Conservation (phyloP, 345 rosid genomes). For the Arabis alpina region DNA sequence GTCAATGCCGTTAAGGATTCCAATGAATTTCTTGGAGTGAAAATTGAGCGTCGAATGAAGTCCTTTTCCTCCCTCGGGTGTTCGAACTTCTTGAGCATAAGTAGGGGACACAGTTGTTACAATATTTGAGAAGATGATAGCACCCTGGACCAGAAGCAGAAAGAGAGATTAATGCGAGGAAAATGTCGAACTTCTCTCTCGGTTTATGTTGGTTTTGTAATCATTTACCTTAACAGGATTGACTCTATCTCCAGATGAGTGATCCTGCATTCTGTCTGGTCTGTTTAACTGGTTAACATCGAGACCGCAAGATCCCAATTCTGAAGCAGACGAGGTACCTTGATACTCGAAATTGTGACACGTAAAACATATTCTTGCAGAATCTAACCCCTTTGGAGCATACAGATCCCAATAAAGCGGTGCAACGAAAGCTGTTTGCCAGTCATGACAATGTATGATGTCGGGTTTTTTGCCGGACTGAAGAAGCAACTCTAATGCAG, state of each 20-base stretch:
- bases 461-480: slow-evolving; percentile 94
- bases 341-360: slow-evolving; percentile 99
- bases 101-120: slow-evolving; percentile 99
- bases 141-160: slow-evolving; percentile 67
- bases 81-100: slow-evolving; percentile 92
- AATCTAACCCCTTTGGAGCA: slow-evolving; percentile 87
- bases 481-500: slow-evolving; percentile 90
- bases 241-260: slow-evolving; percentile 70
- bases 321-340: slow-evolving; percentile 87
- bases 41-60: slow-evolving; percentile 83
- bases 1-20: slow-evolving; percentile 94
- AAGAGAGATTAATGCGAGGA: slow-evolving; percentile 16
- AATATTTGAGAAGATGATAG: slow-evolving; percentile 88
- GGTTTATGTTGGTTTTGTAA: slow-evolving; percentile 9
- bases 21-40: slow-evolving; percentile 84
- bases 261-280: slow-evolving; percentile 98
- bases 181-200: background rate
- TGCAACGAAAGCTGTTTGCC: slow-evolving; percentile 99
- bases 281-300: slow-evolving; percentile 84
- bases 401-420: slow-evolving; percentile 96
- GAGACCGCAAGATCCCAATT: slow-evolving; percentile 89
- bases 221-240: slow-evolving; percentile 80
- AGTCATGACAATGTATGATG: slow-evolving; percentile 97
- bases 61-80: slow-evolving; percentile 94
- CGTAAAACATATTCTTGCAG: slow-evolving; percentile 97